These are phyloP conservation scores for Singerocomus inundabilis DNA, from an alignment of 1,284 basidiomycete species.

Conservation along the genomic window DNA sequence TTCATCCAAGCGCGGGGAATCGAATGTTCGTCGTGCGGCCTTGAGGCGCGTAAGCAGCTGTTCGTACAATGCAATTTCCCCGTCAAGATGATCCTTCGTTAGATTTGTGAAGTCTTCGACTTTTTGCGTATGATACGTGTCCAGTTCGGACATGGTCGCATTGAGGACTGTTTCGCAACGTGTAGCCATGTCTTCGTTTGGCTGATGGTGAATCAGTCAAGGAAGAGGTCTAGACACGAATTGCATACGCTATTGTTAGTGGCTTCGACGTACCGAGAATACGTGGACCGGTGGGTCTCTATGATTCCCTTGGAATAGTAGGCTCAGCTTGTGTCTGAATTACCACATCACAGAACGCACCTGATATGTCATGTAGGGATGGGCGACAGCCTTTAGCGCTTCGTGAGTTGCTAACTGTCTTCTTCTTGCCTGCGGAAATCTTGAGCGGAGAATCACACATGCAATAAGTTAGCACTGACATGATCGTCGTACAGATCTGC, in stretches of 20 bases:
- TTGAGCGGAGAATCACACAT: conserved; percentile 8
- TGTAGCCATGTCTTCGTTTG: conserved; percentile 63
- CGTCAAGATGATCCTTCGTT: conserved; percentile 68
- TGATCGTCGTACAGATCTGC: conserved; percentile 79
- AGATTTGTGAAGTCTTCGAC: conserved; percentile 62
- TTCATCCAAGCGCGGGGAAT: conserved; percentile 45
- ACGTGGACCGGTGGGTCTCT: conserved; percentile 67
- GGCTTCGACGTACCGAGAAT: conserved; percentile 60
- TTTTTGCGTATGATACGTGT: conserved; percentile 75
- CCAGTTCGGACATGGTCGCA: conserved; percentile 85
- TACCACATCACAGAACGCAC: conserved; percentile 36
- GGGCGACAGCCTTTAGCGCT: conserved; percentile 68
- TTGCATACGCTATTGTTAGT: conserved; percentile 39
- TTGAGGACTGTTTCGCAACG: conserved; percentile 87
- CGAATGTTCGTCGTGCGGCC: conserved; percentile 52
- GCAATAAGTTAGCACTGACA: conserved; percentile 41
- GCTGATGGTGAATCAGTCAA: conserved; percentile 34
- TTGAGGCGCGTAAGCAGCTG: conserved; percentile 62
- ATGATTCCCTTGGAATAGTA: conserved; percentile 54
- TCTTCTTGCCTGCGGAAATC: conserved; percentile 55
- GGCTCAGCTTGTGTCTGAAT: neutral
- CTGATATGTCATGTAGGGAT: conserved; percentile 69
- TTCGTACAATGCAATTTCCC: conserved; percentile 72
- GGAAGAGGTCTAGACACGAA: neutral
- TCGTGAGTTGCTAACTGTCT: conserved; percentile 75